Base-by-base conservation (phyloP, 768 basidiomycete species). In the Infundibulicybe gibba region DNA sequence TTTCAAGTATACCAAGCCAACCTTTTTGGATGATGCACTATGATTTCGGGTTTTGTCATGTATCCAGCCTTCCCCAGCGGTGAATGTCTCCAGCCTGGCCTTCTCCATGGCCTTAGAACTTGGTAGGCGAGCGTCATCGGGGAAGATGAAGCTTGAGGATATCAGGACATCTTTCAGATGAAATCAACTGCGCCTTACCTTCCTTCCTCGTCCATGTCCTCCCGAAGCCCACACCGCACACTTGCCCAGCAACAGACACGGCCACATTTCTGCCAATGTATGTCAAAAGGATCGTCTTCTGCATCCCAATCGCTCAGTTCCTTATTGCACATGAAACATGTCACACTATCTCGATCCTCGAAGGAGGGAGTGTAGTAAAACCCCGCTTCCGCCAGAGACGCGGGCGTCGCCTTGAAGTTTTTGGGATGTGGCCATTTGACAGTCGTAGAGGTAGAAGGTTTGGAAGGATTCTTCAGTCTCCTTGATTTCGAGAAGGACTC, bases 241-340 rank as follows among this genome's bases (percentile, higher is more conserved):
- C 77, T 70, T 1, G 90, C 93, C 92, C 93, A 97, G 5, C 83
- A 72, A 63, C 92, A 94, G 5, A 54, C 66, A 41, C 68, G 62
- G 14, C 70, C 70, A 53, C 85, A 86, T 57, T 91, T 89, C 30
- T 70, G 61, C 62, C 76, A 84, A 58, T 98, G 94, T 33, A 95
- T 85, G 34, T 80, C 73, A 54, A 88, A 87, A 1, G 94, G 94
- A 65, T 94, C 89, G 55, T 98, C 94, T 0, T 80, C 69, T 39
- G 72, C 73, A 40, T 87, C 87, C 94, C 94, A 98, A 15, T 86
- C 89, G 45, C 81, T 80, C 8, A 97, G 74, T 50, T 85, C 74
- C 56, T 94, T 90, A 39, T 74, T 75, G 68, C 94, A 98, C 53
- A 86, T 68, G 62, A 85, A 97, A 63, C 94, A 98, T 3, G 77